Evolutionary conservation across 768 basidiomycete genomes (phyloP), one percentile per base, ranked within the genome.

Genomic region (Gyrodon lividus): DNA sequence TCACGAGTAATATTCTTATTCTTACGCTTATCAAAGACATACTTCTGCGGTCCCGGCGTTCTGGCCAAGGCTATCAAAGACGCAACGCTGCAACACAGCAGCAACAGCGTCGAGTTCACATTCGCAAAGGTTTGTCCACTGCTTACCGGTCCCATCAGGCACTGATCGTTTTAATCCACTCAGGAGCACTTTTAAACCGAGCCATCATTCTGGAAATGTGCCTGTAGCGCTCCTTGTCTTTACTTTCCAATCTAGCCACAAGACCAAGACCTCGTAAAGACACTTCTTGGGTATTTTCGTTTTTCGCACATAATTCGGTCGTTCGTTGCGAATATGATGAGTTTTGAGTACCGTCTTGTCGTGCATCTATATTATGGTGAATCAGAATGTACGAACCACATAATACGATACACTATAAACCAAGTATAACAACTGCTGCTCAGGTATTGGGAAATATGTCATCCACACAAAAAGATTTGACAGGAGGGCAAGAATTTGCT

Each of bases 21-120:
- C 28, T 37, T n/a, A 45, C 37, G 23, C 28, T 37, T 31, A 40
- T 44, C 20, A 26, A 47, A 88, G 87, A 90, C 91, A 12, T 93
- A 91, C 72, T 94, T 92, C 77, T 94, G 92, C 63, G 92, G 92
- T 26, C 91, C 93, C 20, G 78, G 78, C 48, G 75, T 66, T 17
- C 77, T 97, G 38, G 89, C 89, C 19, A 87, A 86, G 48, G 73
- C 81, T 12, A 84, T 97, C 71, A 87, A 87, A 66, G 77, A 82
- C 54, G 89, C 89, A 10, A 82, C 85, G 12, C 64, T 79, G 26
- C 72, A 77, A 30, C 74, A 83, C 54, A 77, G 75, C 3, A 76
- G 75, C 45, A 62, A 81, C 12, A 70, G 74, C 31, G 80, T 95
- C 40, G 70, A 84, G 41, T 94, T 94, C 70, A 75, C 77, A 1